Evolutionary conservation across 2,329 filamentous ascomycete genomes (phyloP), one percentile per base, ranked within the genome.

Genomic region (Alternaria brassicicola): DNA sequence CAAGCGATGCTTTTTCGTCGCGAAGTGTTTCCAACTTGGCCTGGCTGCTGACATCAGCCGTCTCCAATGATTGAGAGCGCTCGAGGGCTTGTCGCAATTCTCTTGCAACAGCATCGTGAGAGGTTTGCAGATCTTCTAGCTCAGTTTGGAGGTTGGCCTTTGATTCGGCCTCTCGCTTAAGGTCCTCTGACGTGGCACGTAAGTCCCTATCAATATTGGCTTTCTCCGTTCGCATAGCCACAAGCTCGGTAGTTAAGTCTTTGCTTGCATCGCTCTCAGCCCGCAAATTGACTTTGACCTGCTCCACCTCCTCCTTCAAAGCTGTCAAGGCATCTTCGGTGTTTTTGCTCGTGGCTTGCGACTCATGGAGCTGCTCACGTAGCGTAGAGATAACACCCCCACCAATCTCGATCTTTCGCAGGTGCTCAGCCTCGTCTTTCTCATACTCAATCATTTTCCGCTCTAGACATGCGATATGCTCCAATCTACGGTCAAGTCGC

Each of bases 391-490:
- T 67, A 17, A 69, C 67, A 9, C 61, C 62, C 7, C 58, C 59
- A 12, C 69, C 61, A 13, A 66, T 55, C 38, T 69, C 53, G 26
- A 72, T 68, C 59, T 66, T 69, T 38, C 65, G 67, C 3, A 62
- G 26, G 25, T 76, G 62, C 28, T 73, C 68, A 31, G 64, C 49
- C n/a, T 68, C 47, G 25, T 70, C 64, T 2, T 38, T 39, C 19
- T 74, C 66, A 35, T 74, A 64, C 7, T 55, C 64, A 0, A 43
- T 51, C 2, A 74, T 65, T 26, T 68, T 67, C 30, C 69, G 63
- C 51, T 74, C 65, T 13, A 76, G 55, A 13, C 21, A 19, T 23
- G 21, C 12, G 19, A 57, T 10, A 17, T 67, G 60, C 46, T 73
- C 62, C 15, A 75, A 43, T 9, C 68, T 64, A 35, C 69, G 64